phyloP scores from a whole-genome alignment of 495 filamentous ascomycete genomes.

The Penicillium robsamsonii region DNA sequence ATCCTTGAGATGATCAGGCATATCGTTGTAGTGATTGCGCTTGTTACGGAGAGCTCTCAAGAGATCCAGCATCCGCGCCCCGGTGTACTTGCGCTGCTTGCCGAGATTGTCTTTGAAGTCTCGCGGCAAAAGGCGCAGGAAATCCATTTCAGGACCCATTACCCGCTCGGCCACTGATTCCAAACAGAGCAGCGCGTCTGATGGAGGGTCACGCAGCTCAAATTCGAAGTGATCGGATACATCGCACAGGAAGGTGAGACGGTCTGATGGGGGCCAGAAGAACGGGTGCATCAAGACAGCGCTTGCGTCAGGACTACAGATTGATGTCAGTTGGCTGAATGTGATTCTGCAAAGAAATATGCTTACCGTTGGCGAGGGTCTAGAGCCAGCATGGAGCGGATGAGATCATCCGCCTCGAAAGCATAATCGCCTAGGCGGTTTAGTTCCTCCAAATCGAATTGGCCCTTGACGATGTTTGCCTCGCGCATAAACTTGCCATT shows the following conservation, averaged over 20 bases:
- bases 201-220: conserved; percentile 78
- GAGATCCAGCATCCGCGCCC: conserved; percentile 76
- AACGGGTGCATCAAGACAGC: conserved; percentile 89
- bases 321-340: background rate
- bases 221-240: conserved; percentile 94
- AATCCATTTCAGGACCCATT: conserved; percentile 64
- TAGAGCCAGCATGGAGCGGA: conserved; percentile 75
- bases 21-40: conserved; percentile 88
- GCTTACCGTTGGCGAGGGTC: conserved; percentile 63
- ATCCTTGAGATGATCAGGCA: conserved; percentile 73
- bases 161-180: conserved; percentile 55
- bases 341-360: background rate
- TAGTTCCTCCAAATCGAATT: conserved; percentile 69
- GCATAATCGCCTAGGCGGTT: conserved; percentile 74
- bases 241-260: conserved; percentile 86
- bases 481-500: conserved; percentile 92
- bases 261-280: conserved; percentile 88
- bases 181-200: conserved; percentile 59
- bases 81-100: conserved; percentile 95
- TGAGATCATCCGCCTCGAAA: conserved; percentile 81
- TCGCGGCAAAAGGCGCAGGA: conserved; percentile 70
- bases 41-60: conserved; percentile 93
- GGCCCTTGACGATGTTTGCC: conserved; percentile 89
- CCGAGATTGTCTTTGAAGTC: conserved; percentile 83
- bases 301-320: conserved; percentile 59